Conservation (phyloP, 495 filamentous ascomycete genomes). For the Aspergillus taichungensis region DNA sequence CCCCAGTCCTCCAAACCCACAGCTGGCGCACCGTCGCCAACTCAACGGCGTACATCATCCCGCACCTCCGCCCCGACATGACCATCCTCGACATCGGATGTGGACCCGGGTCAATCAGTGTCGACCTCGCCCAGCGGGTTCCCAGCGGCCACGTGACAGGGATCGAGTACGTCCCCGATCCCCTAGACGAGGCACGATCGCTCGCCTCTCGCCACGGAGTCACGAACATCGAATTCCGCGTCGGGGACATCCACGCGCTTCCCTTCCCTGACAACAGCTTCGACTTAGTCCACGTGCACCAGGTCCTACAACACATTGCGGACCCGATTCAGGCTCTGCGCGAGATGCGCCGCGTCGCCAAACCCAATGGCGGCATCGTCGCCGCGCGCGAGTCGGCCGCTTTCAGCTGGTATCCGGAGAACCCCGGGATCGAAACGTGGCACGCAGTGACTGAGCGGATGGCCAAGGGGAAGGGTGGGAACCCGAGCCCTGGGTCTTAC, state of each 20-base stretch:
- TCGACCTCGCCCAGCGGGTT: slow-evolving; percentile 40
- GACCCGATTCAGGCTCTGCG: slow-evolving; percentile 35
- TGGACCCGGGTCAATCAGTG: slow-evolving; percentile 50
- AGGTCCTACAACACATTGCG: slow-evolving; percentile 46
- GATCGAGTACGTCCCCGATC: slow-evolving; percentile 32
- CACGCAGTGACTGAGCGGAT: slow-evolving; percentile 23
- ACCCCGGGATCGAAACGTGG: slow-evolving; percentile 33
- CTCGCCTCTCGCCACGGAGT: slow-evolving; percentile 30
- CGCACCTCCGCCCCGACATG: slow-evolving; percentile 31
- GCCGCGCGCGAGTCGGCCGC: slow-evolving; percentile 40
- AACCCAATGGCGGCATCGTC: slow-evolving; percentile 43
- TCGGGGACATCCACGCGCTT: slow-evolving; percentile 38
- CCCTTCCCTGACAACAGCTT: slow-evolving; percentile 43
- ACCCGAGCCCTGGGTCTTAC: slow-evolving; percentile 38
- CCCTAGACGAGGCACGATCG: slow-evolving; percentile 31
- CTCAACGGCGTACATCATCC: slow-evolving; percentile 42
- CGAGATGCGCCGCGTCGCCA: slow-evolving; percentile 44
- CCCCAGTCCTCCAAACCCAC: slow-evolving; percentile 39
- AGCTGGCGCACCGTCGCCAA: slow-evolving; percentile 40
- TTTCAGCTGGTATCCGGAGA: slow-evolving; percentile 41
- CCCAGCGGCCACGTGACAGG: slow-evolving; percentile 41
- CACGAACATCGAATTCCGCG: slow-evolving; percentile 37
- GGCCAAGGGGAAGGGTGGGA: slow-evolving; percentile 28
- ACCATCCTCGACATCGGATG: slow-evolving; percentile 51
- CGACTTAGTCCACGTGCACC: slow-evolving; percentile 51